These are phyloP conservation scores for Escallonia herrerae DNA, from an alignment of 129 eudicot species.

Conservation along the genomic window DNA sequence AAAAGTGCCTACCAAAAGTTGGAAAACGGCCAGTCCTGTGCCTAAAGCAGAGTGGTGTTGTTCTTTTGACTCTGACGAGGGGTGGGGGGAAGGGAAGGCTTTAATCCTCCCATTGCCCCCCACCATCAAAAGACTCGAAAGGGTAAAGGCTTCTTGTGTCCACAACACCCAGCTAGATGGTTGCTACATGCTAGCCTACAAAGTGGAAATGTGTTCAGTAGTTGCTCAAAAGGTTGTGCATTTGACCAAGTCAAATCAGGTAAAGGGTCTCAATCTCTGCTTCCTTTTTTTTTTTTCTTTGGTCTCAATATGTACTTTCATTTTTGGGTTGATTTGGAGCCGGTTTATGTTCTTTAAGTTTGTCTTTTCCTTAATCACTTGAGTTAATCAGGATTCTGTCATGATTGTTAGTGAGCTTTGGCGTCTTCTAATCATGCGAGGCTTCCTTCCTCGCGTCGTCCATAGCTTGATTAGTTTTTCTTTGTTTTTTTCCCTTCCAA, in stretches of 20 bases:
- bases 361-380: too few species aligned
- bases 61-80: background rate
- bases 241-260: conserved; percentile 3
- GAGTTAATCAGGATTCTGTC: too few species aligned
- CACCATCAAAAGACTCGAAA: conserved; percentile 6
- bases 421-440: too few species aligned
- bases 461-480: too few species aligned
- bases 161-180: background rate
- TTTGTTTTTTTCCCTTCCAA: too few species aligned
- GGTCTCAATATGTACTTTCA: background rate
- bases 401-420: too few species aligned
- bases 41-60: background rate
- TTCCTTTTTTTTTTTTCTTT: background rate
- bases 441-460: too few species aligned
- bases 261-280: background rate
- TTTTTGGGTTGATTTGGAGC: too few species aligned
- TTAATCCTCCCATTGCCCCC: background rate
- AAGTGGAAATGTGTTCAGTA: background rate
- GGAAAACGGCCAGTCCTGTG: background rate
- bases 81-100: background rate
- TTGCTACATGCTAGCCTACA: background rate
- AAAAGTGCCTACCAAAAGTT: background rate
- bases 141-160: conserved; percentile 4
- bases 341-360: too few species aligned
- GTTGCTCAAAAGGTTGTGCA: background rate